Evolutionary conservation across 2,329 filamentous ascomycete genomes (phyloP), one percentile per base, ranked within the genome.

Genomic region (Sphaceloma murrayae): DNA sequence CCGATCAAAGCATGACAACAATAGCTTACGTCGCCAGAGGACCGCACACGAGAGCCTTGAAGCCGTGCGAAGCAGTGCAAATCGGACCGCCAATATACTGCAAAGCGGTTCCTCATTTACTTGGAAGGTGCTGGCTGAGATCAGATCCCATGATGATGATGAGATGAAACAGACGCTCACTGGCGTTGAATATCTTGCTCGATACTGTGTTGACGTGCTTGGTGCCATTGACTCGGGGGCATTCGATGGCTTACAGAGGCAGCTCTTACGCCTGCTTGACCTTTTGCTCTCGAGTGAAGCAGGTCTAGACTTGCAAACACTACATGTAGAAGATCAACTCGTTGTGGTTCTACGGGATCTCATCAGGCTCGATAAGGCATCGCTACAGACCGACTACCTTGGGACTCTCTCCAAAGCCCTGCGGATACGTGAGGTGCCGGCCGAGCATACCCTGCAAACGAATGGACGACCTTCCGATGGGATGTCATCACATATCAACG

Each of bases 11-110:
- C 30, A 32, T 17, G 27, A 26, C 10, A 29, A 34, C 11, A 36
- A 24, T 17, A 18, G 22, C 4, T 26, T 26, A 46, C 46, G 43
- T 30, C 36, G 38, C 34, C 17, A 46, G 17, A 48, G 46, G 26
- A 40, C 47, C 13, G 48, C 49, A 26, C 36, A 45, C 19, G 48
- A 53, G 36, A 30, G 39, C n/a, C 11, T 54, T 7, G 49, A 86
- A 50, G 83, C 93, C 52, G 69, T 87, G 5, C 81, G 83, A 49
- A 73, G 94, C 59, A 82, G 89, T 54, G 64, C 95, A 14, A 76
- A 77, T 42, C 82, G 82, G 2, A 61, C 94, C 1, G 78, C 78
- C 4, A 82, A 85, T 51, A 72, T 93, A 18, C 65, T 94, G 11
- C 70, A 74, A 18, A 79, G 77, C 61, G 75, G 77, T 46, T 82